These are phyloP conservation scores for Rhynchospora breviuscula DNA, from an alignment of 176 grass and related monocot genomes.

Conservation along the genomic window DNA sequence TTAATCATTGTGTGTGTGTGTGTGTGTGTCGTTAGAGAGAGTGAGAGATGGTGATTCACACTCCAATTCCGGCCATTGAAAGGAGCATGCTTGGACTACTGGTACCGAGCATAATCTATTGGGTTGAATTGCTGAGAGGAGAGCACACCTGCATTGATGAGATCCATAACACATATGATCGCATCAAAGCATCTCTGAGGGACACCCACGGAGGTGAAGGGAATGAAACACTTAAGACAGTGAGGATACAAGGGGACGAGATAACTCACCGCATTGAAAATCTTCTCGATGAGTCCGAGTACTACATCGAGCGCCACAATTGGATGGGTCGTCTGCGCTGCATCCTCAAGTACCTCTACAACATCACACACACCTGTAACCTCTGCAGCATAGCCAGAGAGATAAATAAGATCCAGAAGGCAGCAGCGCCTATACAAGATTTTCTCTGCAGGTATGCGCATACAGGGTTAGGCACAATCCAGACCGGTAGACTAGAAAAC, in stretches of 20 bases:
- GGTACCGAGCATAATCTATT: background rate
- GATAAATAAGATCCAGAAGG: conserved; percentile 4
- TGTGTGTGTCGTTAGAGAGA: too few relatives aligned
- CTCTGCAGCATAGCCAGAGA: conserved; percentile 1
- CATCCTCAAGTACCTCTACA: conserved; percentile 14
- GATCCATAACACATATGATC: background rate
- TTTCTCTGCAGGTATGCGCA: background rate
- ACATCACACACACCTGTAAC: background rate
- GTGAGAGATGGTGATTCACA: too few relatives aligned
- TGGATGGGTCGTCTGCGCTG: background rate
- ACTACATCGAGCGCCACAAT: background rate
- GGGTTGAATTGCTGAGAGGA: conserved; percentile 21
- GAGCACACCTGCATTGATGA: conserved; percentile 14
- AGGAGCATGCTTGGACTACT: too few relatives aligned
- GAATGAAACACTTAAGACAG: conserved; percentile 17
- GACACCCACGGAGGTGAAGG: background rate
- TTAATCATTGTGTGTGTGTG: too few relatives aligned
- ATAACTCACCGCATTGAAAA: conserved; percentile 1
- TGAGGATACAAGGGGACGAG: conserved; percentile 8
- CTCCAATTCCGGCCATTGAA: too few relatives aligned
- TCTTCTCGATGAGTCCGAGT: conserved; percentile 11
- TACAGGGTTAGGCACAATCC: background rate
- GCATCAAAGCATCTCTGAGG: conserved; percentile 1
- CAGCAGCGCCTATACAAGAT: background rate
- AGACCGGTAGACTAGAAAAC: conserved; percentile 7